Base-by-base conservation (phyloP, 768 basidiomycete genomes). In the Leccinum aurantiacum region DNA sequence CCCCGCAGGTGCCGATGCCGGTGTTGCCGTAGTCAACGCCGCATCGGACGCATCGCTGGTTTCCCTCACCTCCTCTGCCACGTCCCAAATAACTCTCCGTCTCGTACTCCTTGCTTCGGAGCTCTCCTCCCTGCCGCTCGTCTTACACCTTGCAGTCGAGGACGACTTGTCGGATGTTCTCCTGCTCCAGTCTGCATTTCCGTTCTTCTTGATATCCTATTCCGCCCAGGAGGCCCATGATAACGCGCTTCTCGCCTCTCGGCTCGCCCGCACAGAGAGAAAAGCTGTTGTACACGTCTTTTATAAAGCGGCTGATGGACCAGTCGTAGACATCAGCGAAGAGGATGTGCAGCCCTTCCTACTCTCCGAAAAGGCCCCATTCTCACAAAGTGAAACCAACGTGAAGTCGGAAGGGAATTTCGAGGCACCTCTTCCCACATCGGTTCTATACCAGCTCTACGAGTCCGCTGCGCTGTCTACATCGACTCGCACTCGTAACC, bases 251-350 rank as follows among this genome's bases (percentile, higher is more conserved):
- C 82, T 98, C 17, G 93, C 93, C 14, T 87, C 91, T 54, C 84
- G 88, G 47, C 76, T 98, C 53, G 92, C 96, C 0, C 81, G 81
- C 38, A 72, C 80, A 7, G 85, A 90, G 66, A 79, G 79, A 57
- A 89, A 84, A 65, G 87, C 88, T 6, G 91, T 96, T n/a, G 78
- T 97, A 25, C 96, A 98, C 71, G 86, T 83, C 14, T 97, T 94
- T 74, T 86, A 89, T 66, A 69, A 78, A 8, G 74, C 69, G 2
- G 71, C 71, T 2, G 70, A 76, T 22, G 77, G 80, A 27, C 63
- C 70, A 6, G 69, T 83, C 11, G 75, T 79, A 19, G 82, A 88
- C 63, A 75, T 90, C 14, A 65, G 81, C 9, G 86, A 86, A 61
- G 85, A 85, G 27, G 75, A 82, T 41, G 77, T 91, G 8, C 78